Evolutionary conservation across 768 basidiomycete genomes (phyloP), one percentile per base, ranked within the genome.

Genomic region (Gloeopeniophorella convolvens): DNA sequence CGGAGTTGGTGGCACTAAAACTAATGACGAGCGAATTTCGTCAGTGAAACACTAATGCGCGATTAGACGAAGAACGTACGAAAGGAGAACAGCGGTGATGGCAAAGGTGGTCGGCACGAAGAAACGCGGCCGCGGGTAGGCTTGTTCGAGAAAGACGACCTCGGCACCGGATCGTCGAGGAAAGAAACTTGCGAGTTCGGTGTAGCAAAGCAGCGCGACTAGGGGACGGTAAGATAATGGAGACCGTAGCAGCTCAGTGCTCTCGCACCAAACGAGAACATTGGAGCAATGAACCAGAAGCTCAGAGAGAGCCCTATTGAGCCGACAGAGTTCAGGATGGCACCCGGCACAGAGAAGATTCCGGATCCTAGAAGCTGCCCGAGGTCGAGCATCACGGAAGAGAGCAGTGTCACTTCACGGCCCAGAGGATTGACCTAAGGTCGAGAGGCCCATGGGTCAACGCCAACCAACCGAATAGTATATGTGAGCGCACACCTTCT

Each of bases 161-260:
- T 75, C 71, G 8, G 72, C 76, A 5, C 75, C 75, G 7, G 74
- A 72, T 13, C 76, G 67, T 45, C 71, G 65, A 11, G 76, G 76
- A 55, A 75, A 76, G 60, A 73, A 72, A 30, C 70, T 65, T 1
- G 71, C 69, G 27, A 71, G 70, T 58, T 77, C 75, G 12, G 72
- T 64, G 51, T 70, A 76, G 8, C 49, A 46, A 13, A 50, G 32
- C 28, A 55, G 30, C 3, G 54, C 42, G 18, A 44, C 52, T 57
- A 30, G n/a, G n/a, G n/a, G n/a, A n/a, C n/a, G n/a, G n/a, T n/a
- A n/a, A n/a, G n/a, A n/a, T n/a, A n/a, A n/a, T n/a, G n/a, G n/a
- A n/a, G n/a, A n/a, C n/a, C n/a, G n/a, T n/a, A n/a, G n/a, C n/a
- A n/a, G n/a, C n/a, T n/a, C 60, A 59, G 5, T 48, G 54, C 41